These are phyloP conservation scores for Cryptococcus wingfieldii DNA, from an alignment of 1,284 basidiomycete species.

Conservation along the genomic window DNA sequence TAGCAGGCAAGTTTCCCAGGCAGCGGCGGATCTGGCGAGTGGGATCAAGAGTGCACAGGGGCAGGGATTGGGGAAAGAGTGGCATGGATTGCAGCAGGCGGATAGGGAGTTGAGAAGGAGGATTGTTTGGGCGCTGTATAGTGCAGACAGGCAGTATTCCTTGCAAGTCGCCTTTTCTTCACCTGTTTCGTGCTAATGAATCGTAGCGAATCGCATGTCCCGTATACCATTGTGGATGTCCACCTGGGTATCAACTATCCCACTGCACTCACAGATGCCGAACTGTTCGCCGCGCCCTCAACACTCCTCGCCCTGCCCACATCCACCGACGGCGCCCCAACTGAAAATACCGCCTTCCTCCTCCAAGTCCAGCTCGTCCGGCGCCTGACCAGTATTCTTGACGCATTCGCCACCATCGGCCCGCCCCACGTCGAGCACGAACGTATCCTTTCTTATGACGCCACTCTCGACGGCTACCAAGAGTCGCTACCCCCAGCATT, in stretches of 20 bases:
- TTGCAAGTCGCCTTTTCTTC: conserved; percentile 21
- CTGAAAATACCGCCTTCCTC: conserved; percentile 37
- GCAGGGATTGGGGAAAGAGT: conserved; percentile 42
- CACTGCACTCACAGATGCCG: conserved; percentile 39
- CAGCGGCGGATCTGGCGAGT: conserved; percentile 37
- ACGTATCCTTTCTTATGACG: conserved; percentile 37
- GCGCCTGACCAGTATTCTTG: conserved; percentile 37
- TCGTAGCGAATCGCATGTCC: conserved; percentile 35
- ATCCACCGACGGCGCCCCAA: conserved; percentile 33
- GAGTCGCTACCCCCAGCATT: conserved; percentile 41
- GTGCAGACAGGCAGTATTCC: conserved; percentile 38
- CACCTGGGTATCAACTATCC: conserved; percentile 41
- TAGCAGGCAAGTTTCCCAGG: conserved; percentile 17
- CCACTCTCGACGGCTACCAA: conserved; percentile 38
- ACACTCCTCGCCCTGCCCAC: conserved; percentile 34
- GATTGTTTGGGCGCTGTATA: conserved; percentile 43
- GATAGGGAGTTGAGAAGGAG: conserved; percentile 42
- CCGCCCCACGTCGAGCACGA: conserved; percentile 33
- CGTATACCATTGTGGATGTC: conserved; percentile 42
- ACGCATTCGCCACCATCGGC: conserved; percentile 38
- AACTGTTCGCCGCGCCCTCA: conserved; percentile 33
- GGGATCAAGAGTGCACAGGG: conserved; percentile 43
- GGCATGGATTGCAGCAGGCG: conserved; percentile 37
- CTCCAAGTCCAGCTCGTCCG: conserved; percentile 41
- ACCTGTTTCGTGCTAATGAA: not conserved